phyloP scores from a whole-genome alignment of 1,284 basidiomycete genomes.

The Earliella scabrosa region DNA sequence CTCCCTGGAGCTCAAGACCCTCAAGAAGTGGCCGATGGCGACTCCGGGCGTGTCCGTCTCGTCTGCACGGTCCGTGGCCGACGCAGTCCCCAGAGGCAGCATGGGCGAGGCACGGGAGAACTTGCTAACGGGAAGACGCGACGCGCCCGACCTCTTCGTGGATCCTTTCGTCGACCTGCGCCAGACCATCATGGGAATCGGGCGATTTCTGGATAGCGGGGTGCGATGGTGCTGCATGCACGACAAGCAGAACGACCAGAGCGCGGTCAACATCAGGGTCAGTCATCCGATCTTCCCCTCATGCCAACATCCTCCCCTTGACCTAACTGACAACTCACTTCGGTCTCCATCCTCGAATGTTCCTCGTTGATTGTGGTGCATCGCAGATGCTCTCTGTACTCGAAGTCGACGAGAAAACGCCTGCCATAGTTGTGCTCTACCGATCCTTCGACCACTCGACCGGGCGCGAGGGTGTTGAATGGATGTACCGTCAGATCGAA shows the following conservation, averaged over 20 bases:
- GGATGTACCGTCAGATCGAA: slow-evolving; percentile 18
- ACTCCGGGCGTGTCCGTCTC: neutral
- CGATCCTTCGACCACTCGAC: slow-evolving; percentile 21
- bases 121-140: neutral
- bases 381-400: slow-evolving; percentile 37
- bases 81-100: slow-evolving; percentile 15
- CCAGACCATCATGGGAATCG: slow-evolving; percentile 37
- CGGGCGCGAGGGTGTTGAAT: slow-evolving; percentile 12
- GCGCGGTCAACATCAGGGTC: slow-evolving; percentile 37
- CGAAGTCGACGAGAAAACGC: slow-evolving; percentile 32
- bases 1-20: neutral
- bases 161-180: slow-evolving; percentile 42
- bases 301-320: too few species aligned
- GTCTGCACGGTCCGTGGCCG: neutral
- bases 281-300: slow-evolving; percentile 13
- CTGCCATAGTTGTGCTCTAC: slow-evolving; percentile 39
- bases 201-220: slow-evolving; percentile 33
- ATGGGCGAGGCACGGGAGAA: slow-evolving; percentile 11
- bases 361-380: neutral
- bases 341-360: neutral
- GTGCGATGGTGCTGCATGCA: slow-evolving; percentile 29
- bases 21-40: neutral
- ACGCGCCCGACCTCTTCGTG: slow-evolving; percentile 17
- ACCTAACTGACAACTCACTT: too few species aligned
- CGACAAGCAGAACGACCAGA: slow-evolving; percentile 26